A percentile compares a stretch with the other conserved stretches of the same genome.
Conservation (phyloP, 2,329 filamentous ascomycete genomes). For the Pyrenophora seminiperda region DNA sequence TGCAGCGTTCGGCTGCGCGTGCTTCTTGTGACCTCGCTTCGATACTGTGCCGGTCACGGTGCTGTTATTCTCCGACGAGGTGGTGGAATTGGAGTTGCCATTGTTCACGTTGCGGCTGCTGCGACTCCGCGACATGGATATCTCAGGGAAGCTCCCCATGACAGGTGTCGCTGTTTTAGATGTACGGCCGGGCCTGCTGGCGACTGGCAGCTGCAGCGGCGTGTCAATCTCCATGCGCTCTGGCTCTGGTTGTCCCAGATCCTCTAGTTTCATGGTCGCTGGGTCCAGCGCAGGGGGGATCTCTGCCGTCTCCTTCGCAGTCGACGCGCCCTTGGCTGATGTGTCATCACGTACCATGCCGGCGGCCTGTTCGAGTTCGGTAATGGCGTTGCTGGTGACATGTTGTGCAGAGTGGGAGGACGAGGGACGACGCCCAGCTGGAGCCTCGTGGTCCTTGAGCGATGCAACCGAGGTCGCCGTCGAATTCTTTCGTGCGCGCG, state of each 20-base stretch:
- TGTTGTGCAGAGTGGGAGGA: constrained; percentile 46
- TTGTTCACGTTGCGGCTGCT: constrained; percentile 51
- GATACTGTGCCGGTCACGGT: constrained; percentile 40
- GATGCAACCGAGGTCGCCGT: constrained; percentile 50
- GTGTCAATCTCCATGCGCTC: constrained; percentile 43
- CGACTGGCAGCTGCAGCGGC: constrained; percentile 35
- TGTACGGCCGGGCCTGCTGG: constrained; percentile 48
- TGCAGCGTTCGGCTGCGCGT: constrained; percentile 25
- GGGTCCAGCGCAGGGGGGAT: constrained; percentile 52
- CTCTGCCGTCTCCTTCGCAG: constrained; percentile 40
- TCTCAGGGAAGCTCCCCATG: constrained; percentile 50
- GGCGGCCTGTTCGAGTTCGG: constrained; percentile 43
- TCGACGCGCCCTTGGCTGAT: constrained; percentile 32
- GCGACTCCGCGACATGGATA: constrained; percentile 50
- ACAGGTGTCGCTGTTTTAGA: constrained; percentile 58
- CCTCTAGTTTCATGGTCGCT: constrained; percentile 57
- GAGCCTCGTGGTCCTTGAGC: constrained; percentile 55
- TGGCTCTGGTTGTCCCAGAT: constrained; percentile 54
- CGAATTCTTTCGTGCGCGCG: constrained; percentile 77
- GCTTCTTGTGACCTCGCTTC: constrained; percentile 48
- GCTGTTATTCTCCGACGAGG: constrained; percentile 50
- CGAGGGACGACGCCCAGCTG: constrained; percentile 39
- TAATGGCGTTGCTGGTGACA: constrained; percentile 35
- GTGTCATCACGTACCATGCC: constrained; percentile 31
- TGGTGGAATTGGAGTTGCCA: constrained; percentile 41